Evolutionary conservation across 306 rosid species (phyloP), one percentile per base, ranked within the genome.

Genomic region (Cucumis hystrix): DNA sequence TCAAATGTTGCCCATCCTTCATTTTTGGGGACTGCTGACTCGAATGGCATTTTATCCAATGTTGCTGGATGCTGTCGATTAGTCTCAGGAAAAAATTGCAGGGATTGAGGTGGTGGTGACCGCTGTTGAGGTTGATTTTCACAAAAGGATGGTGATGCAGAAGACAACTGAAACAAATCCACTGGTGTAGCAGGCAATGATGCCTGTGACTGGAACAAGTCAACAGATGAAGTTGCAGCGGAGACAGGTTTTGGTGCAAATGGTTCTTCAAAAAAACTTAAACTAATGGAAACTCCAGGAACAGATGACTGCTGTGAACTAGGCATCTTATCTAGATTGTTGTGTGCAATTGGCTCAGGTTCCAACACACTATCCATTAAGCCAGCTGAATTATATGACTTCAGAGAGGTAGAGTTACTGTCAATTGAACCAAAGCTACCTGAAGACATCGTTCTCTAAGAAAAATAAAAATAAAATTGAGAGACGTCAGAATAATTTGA

Each of bases 1-100:
- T 91, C 93, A 82, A 91, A 91, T 28, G 95, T 88, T 57, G 97
- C 97, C 97, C 97, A 92, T 37, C 93, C 93, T 83, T 84, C 91
- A 85, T 82, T 89, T 81, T 73, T 81, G 35, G 90, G 89, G 65
- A 76, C 76, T 80, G 85, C 80, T 54, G 77, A 74, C 56, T 85
- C 84, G 17, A 80, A 81, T 41, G 83, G 33, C 80, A 74, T 85
- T 35, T 82, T 84, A 78, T 81, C 81, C 39, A 75, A 78, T 74
- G 83, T 73, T 77, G 82, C 35, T 68, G 87, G 83, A 21, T 78
- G 85, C 79, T 70, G 90, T 78, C 79, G 86, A 82, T 82, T 64
- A 79, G 74, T 66, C 70, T 72, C 80, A 0, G 86, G 76, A 79
- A 88, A 86, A 23, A 87, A 83, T 61, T 86, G 87, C 43, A 86